phyloP scores from a whole-genome alignment of 1,284 basidiomycete genomes.

The Sphagnurus paluster region DNA sequence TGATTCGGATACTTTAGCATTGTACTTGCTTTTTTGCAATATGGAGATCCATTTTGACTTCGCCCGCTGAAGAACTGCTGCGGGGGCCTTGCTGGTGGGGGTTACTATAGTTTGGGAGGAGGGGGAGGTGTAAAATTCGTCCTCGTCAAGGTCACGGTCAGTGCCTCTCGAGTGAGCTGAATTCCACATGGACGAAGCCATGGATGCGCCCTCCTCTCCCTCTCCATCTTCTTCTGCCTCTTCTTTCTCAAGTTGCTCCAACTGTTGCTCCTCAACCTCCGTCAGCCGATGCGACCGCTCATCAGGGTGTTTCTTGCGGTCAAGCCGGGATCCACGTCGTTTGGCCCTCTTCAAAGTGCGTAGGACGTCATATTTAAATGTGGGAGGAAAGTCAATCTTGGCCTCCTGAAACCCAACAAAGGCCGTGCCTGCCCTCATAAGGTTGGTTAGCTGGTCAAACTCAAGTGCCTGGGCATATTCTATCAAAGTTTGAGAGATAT shows the following conservation, averaged over 20 bases:
- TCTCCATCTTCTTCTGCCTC: slow-evolving; percentile 36
- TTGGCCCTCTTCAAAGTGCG: slow-evolving; percentile 53
- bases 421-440: slow-evolving; percentile 63
- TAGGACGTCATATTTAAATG: slow-evolving; percentile 82
- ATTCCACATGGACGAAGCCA: slow-evolving; percentile 54
- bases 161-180: slow-evolving; percentile 47
- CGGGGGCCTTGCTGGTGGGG: slow-evolving; percentile 38
- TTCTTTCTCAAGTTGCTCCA: slow-evolving; percentile 34
- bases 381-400: slow-evolving; percentile 73
- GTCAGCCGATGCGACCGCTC: slow-evolving; percentile 32
- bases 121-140: slow-evolving; percentile 35
- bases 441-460: slow-evolving; percentile 77
- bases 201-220: slow-evolving; percentile 47
- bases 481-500: slow-evolving; percentile 23
- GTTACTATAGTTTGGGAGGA: slow-evolving; percentile 28
- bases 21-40: slow-evolving; percentile 33
- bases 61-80: slow-evolving; percentile 47
- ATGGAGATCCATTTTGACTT: slow-evolving; percentile 60
- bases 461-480: slow-evolving; percentile 72
- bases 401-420: slow-evolving; percentile 75
- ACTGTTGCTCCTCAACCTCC: slow-evolving; percentile 40
- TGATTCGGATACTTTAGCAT: slow-evolving; percentile 2
- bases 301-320: slow-evolving; percentile 33
- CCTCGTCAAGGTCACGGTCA: slow-evolving; percentile 41
- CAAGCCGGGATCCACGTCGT: slow-evolving; percentile 33